A percentile compares a stretch with the other conserved stretches of the same genome.
Conservation (phyloP, 352 stramenopile genomes). For the Phytophthora lateralis region DNA sequence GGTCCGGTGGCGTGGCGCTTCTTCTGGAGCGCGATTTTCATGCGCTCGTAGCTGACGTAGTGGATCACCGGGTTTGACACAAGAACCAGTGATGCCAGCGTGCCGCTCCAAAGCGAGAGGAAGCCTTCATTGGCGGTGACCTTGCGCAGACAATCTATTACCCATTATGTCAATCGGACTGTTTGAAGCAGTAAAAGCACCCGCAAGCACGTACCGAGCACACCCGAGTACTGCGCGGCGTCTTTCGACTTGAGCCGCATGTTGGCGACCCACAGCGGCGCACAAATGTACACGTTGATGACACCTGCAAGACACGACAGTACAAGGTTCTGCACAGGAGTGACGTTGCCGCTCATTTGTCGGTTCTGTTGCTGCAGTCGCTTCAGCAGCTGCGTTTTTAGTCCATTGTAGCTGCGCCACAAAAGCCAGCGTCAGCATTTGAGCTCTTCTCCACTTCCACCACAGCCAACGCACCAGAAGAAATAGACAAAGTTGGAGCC, state of each 20-base stretch:
- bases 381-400: conserved; percentile 74
- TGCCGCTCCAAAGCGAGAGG: conserved; percentile 92
- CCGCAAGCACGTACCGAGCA: conserved; percentile 30
- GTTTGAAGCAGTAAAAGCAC: conserved; percentile 29
- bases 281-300: conserved; percentile 86
- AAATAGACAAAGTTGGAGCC: conserved; percentile 91
- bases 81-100: conserved; percentile 90
- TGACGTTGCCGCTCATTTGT: conserved; percentile 42
- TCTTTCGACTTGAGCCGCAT: conserved; percentile 92
- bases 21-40: conserved; percentile 80
- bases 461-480: conserved; percentile 59
- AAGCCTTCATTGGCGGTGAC: conserved; percentile 79
- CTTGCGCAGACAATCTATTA: conserved; percentile 61
- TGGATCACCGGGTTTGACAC: conserved; percentile 96
- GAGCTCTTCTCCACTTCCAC: background rate
- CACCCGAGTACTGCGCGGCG: conserved; percentile 61
- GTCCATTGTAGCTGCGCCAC: conserved; percentile 60
- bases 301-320: conserved; percentile 81
- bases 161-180: conserved; percentile 3
- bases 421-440: background rate
- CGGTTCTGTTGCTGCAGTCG: conserved; percentile 45
- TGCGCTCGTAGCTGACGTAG: conserved; percentile 94
- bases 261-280: conserved; percentile 94
- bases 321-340: conserved; percentile 61
- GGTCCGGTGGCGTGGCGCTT: conserved; percentile 29